Evolutionary conservation across 306 rosid species (phyloP).

Genomic region (Astragalus glycyphyllos): DNA sequence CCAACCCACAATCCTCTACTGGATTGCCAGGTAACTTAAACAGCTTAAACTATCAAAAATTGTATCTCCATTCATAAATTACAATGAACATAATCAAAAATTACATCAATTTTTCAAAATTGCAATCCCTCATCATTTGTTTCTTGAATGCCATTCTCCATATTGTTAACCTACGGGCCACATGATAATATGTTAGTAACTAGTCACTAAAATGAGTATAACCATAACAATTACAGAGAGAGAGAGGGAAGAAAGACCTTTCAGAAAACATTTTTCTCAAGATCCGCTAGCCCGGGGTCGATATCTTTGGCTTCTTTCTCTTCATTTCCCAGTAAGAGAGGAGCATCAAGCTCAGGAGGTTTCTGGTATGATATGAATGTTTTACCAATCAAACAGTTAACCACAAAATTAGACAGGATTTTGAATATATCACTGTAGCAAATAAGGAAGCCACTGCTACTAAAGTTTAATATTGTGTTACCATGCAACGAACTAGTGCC

Average conservation of each 20-base stretch:
- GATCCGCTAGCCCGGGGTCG: constrained; percentile 65
- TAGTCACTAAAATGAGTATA: not conserved
- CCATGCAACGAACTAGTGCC: constrained; percentile 94
- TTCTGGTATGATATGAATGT: constrained; percentile 50
- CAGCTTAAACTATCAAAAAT: constrained; percentile 6
- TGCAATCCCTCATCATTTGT: constrained; percentile 30
- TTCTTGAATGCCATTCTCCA: constrained; percentile 30
- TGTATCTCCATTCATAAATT: constrained; percentile 23
- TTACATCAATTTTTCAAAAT: constrained; percentile 21
- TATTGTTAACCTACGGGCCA: constrained; percentile 37
- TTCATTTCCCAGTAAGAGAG: constrained; percentile 53
- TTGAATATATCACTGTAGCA: constrained; percentile 9
- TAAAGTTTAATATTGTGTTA: constrained; percentile 40
- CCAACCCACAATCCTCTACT: not conserved
- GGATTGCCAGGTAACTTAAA: not conserved
- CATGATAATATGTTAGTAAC: constrained; percentile 13
- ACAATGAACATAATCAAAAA: constrained; percentile 29
- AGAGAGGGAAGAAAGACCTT: constrained; percentile 38
- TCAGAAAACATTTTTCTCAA: constrained; percentile 67
- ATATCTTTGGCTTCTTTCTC: constrained; percentile 54
- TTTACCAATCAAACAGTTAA: constrained; percentile 10
- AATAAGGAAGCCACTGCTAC: not conserved
- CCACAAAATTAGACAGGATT: constrained; percentile 6
- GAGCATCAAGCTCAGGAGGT: constrained; percentile 86
- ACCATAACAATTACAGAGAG: not conserved